Evolutionary conservation across 2,329 filamentous ascomycete genomes (phyloP).

Genomic region (Cercospora canescens): DNA sequence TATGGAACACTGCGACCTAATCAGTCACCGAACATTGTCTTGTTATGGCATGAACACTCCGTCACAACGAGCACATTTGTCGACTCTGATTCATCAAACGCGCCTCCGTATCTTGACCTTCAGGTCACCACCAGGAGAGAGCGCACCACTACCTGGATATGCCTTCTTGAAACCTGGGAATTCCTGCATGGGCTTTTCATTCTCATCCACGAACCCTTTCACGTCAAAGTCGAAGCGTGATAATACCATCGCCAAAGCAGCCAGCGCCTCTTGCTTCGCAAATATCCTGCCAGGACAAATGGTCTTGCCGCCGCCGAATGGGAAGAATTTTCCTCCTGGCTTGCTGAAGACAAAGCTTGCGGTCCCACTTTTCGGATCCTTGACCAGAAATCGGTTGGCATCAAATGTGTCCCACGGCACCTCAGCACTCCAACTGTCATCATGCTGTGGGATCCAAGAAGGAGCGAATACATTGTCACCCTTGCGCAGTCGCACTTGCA

Average conservation of each 20-base stretch:
- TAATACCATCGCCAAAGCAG: conserved; percentile 30
- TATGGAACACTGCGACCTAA: background rate
- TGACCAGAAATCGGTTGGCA: conserved; percentile 32
- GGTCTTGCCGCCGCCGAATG: conserved; percentile 34
- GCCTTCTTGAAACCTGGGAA: conserved; percentile 27
- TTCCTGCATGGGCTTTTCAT: conserved; percentile 20
- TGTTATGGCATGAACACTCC: too few species aligned
- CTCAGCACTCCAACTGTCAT: conserved; percentile 28
- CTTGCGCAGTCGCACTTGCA: conserved; percentile 23
- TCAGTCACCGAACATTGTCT: background rate
- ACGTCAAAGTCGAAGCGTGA: conserved; percentile 31
- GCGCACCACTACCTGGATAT: conserved; percentile 27
- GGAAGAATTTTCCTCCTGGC: conserved; percentile 33
- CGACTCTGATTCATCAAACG: background rate
- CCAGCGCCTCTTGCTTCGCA: conserved; percentile 34
- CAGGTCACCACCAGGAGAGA: conserved; percentile 31
- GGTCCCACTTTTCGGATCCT: conserved; percentile 30
- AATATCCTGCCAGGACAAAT: conserved; percentile 32
- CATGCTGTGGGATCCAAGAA: conserved; percentile 32
- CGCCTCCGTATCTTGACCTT: conserved; percentile 25
- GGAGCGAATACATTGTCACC: conserved; percentile 35
- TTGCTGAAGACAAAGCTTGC: conserved; percentile 30
- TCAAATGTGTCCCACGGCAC: conserved; percentile 27
- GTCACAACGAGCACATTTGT: background rate
- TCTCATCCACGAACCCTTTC: conserved; percentile 26